Conservation (phyloP, 495 filamentous ascomycete species). For the Penicillium ucsense region DNA sequence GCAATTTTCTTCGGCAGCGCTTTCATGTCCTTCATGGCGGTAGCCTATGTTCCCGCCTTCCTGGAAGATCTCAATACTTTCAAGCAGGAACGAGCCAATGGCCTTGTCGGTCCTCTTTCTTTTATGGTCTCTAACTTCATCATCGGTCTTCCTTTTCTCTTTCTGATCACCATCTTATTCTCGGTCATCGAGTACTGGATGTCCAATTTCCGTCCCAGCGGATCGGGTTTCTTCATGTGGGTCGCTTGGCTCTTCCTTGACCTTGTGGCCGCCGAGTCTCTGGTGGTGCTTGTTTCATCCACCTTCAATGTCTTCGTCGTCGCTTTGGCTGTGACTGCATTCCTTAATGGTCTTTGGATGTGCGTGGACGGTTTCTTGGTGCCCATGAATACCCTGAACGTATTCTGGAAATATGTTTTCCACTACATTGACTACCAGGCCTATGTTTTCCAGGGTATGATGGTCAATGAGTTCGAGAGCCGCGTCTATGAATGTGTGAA, state of each 20-base stretch:
- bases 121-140: constrained; percentile 73
- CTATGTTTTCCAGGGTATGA: constrained; percentile 84
- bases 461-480: constrained; percentile 70
- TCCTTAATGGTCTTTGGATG: constrained; percentile 85
- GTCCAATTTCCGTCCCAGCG: constrained; percentile 59
- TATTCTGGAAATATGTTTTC: constrained; percentile 76
- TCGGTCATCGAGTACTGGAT: constrained; percentile 70
- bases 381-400: constrained; percentile 56
- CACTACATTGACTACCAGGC: constrained; percentile 76
- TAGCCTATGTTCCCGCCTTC: constrained; percentile 71
- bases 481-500: constrained; percentile 48
- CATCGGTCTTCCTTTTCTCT: constrained; percentile 69
- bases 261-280: constrained; percentile 66
- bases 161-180: constrained; percentile 64
- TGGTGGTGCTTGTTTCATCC: constrained; percentile 65
- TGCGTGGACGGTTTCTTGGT: constrained; percentile 71
- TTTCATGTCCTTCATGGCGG: constrained; percentile 90
- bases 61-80: constrained; percentile 67
- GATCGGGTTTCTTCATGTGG: constrained; percentile 62
- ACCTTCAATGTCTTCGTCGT: constrained; percentile 71
- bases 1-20: constrained; percentile 78
- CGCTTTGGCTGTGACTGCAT: constrained; percentile 62
- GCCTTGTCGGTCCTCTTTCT: constrained; percentile 60
- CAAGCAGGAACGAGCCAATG: constrained; percentile 68
- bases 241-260: constrained; percentile 82